Base-by-base conservation (phyloP, 352 stramenopile genomes). In the Globisporangium recalcitrans region DNA sequence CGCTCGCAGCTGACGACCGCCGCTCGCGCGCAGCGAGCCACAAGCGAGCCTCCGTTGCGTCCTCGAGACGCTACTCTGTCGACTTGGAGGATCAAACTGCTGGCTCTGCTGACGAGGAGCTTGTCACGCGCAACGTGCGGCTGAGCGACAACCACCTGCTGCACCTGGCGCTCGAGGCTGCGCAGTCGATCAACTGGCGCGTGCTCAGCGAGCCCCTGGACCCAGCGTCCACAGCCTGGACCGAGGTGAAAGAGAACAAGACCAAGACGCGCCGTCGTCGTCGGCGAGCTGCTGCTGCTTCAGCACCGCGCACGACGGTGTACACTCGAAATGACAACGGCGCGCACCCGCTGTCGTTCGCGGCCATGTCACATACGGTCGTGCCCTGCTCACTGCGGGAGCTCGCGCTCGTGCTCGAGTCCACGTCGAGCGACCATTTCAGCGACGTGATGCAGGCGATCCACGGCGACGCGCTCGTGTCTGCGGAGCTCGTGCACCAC, bases 81-180 rank as follows among this genome's bases (percentile, higher is more conserved):
- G 38, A 46, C 38, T 46, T 46, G 6, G 38, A 46, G 38, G 14
- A 46, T 21, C 38, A 14, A 21, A 16, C 6, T 46, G 19, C 38
- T n/a, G 22, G 51, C 36, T 31, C 9, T 22, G 36, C 36, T 6
- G 34, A 47, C 16, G 34, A 29, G 2, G 34, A 29, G 10, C 34
- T 21, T 14, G 21, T 53, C 16, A 38, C 59, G 21, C 49, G 26
- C 40, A 53, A 53, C 19, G 62, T 72, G 49, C 65, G 62, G 58
- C 34, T 72, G 52, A 74, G 69, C 56, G 71, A 84, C 60, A 75
- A 77, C 49, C 65, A 69, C 19, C 32, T 84, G 60, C 66, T 76
- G 26, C 70, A 75, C 36, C 42, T 79, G 42, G 73, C 63, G 13
- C 66, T 64, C 29, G 63, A 65, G 3, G 69, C 71, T 47, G 61